Base-by-base conservation (phyloP, 805 yeast species). In the Metschnikowia chrysomelidarum region DNA sequence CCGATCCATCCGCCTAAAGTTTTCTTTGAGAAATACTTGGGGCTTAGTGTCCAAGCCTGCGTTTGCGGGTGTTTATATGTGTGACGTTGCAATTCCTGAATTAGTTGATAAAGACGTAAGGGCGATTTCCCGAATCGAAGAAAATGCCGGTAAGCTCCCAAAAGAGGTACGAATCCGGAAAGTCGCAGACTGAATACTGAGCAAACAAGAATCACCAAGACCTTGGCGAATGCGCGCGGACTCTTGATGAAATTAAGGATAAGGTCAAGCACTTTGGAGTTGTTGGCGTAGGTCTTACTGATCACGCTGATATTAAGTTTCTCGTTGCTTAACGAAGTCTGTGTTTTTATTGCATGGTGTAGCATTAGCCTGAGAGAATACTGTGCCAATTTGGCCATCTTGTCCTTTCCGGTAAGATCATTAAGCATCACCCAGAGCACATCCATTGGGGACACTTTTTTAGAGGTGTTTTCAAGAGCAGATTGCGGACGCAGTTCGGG, bases 91-190 rank as follows among this genome's bases (percentile, higher is more conserved):
- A 54, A 23, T 41, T 69, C 71, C 13, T 44, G 44, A 19, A 54
- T 31, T 12, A 75, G 44, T 17, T 62, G 55, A 23, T 70, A 51
- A 2, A 78, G 26, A 43, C 81, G 67, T 56, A 80, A 77, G 2
- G 87, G 87, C 5, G 83, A 69, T 28, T 78, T 75, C 25, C 89
- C 91, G 41, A 81, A 81, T 47, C 91, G 69, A 46, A 82, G 58
- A 35, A 79, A 69, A 51, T 80, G 87, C 57, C 93, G 73, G 56
- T 79, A 83, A 8, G 72, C 58, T 33, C 71, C 73, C 34, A 75
- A 63, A 40, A 71, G 75, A 23, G 54, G 57, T 8, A 71, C 73
- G 40, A 67, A 58, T n/a, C 69, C 79, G 17, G 57, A 52, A 15
- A 67, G 62, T 47, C 65, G 65, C 19, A 57, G 49, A 28, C 63